These are phyloP conservation scores for Crucihimalaya himalaica DNA, from an alignment of 345 rosid genomes.

Conservation along the genomic window DNA sequence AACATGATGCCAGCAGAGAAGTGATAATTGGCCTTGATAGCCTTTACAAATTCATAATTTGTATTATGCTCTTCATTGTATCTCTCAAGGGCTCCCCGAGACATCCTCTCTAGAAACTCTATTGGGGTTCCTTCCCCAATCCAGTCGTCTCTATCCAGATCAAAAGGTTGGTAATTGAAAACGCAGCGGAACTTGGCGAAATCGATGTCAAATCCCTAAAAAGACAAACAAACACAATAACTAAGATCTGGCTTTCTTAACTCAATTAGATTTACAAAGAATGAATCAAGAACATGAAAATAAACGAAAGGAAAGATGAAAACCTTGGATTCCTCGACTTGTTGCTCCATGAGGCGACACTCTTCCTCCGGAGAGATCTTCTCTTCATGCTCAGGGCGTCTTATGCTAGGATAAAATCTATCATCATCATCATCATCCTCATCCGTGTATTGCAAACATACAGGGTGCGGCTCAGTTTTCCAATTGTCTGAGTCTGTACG, in stretches of 20 bases:
- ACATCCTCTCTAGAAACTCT: not conserved
- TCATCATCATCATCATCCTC: not conserved
- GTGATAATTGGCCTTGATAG: not conserved
- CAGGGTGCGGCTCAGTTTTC: not conserved
- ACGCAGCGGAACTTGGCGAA: not conserved
- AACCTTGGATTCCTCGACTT: not conserved
- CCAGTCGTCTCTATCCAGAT: not conserved
- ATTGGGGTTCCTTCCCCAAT: not conserved
- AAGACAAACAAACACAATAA: no score
- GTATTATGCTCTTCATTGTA: no score
- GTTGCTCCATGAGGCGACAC: not conserved
- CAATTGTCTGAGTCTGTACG: conserved; percentile 4
- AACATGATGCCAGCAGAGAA: not conserved
- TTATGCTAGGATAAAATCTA: not conserved
- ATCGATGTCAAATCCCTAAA: conserved; percentile 2
- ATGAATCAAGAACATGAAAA: not conserved
- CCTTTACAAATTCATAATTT: not conserved
- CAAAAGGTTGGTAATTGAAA: conserved; percentile 1
- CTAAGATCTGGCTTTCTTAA: not conserved
- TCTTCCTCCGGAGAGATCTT: not conserved
- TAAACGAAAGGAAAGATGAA: not conserved
- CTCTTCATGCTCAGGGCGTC: not conserved
- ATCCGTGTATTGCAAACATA: not conserved
- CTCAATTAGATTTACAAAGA: not conserved
- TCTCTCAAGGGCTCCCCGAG: not conserved